Base-by-base conservation (phyloP, 257 asterid genomes). In the Solanum neorickii region DNA sequence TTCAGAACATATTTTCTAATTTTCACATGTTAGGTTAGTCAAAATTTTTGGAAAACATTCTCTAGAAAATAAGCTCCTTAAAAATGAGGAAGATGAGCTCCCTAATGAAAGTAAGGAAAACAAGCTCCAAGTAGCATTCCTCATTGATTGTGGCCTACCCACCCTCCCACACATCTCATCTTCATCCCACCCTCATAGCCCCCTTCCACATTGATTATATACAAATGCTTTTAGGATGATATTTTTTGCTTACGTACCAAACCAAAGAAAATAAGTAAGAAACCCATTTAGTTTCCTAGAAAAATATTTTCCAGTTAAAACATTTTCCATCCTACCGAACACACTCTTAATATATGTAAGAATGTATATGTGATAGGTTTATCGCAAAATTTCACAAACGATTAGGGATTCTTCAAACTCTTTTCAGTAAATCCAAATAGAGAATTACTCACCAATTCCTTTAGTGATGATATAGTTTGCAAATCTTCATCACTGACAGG, bases 401-500 rank as follows among this genome's bases (percentile, higher is more conserved):
- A 31, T 49, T 49, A 82, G 12, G 29, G 6, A 49, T 29, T 47
- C 76, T 85, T 85, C 52, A 59, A 85, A 27, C 37, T 31, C 82
- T 69, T 66, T 69, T 27, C 41, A 85, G n/a, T 1, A 86, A 42
- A 70, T 35, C 10, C 82, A 70, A 82, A 8, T 60, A 29, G 25
- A 66, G 52, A 35, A 84, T 3, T 8, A 56, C 89, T 89, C 52
- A 96, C 99, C 96, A 92, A 87, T 86, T 95, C 98, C 90, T 86
- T 92, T 69, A 87, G 86, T 20, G 95, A 93, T 10, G 94, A 88
- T 88, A 97, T 83, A 39, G 91, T 89, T 82, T 86, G 88, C 86
- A 88, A 80, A 91, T 94, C 98, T 2, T 90, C 93, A 88, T 93
- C 86, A 31, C 86, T 83, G 25, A 97, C 88, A 49, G 95, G 94